Conservation (phyloP, 768 basidiomycete species). For the Naematelia aurantialba region DNA sequence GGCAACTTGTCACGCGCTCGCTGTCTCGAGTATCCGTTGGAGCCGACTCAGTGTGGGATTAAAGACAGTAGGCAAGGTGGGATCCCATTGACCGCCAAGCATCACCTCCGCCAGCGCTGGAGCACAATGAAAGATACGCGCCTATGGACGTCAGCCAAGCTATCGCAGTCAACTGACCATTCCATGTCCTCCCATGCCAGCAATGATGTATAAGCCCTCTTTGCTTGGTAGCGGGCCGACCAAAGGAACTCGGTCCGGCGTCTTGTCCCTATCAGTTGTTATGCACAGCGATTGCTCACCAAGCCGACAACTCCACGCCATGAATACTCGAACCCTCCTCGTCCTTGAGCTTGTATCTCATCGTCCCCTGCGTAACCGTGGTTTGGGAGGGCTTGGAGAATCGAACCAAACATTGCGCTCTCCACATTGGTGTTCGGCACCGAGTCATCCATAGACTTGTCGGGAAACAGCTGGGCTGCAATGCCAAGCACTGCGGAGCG, state of each 20-base stretch:
- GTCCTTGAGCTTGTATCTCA: neutral
- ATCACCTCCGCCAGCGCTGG: conserved; percentile 33
- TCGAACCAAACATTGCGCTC: neutral
- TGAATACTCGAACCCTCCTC: conserved; percentile 34
- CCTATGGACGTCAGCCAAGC: conserved; percentile 10
- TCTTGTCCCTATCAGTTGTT: conserved; percentile 12
- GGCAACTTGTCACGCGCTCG: neutral
- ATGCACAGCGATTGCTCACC: conserved; percentile 18
- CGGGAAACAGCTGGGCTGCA: neutral
- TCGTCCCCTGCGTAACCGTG: neutral
- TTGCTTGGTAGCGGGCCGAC: conserved; percentile 35
- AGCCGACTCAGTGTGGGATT: conserved; percentile 29
- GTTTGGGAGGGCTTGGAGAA: neutral
- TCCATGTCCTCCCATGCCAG: conserved; percentile 27
- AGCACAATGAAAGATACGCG: conserved; percentile 43
- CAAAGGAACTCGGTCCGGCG: conserved; percentile 38
- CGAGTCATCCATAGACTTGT: neutral
- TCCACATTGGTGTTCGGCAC: neutral
- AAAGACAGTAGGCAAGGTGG: conserved; percentile 28
- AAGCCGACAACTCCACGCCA: conserved; percentile 44
- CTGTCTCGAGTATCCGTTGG: neutral
- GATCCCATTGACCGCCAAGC: conserved; percentile 28
- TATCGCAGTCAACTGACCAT: neutral
- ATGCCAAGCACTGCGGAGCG: conserved; percentile 1
- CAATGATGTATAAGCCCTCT: conserved; percentile 33